These are phyloP conservation scores for Dalbergia oliveri DNA, from an alignment of 306 rosid species.

Conservation along the genomic window DNA sequence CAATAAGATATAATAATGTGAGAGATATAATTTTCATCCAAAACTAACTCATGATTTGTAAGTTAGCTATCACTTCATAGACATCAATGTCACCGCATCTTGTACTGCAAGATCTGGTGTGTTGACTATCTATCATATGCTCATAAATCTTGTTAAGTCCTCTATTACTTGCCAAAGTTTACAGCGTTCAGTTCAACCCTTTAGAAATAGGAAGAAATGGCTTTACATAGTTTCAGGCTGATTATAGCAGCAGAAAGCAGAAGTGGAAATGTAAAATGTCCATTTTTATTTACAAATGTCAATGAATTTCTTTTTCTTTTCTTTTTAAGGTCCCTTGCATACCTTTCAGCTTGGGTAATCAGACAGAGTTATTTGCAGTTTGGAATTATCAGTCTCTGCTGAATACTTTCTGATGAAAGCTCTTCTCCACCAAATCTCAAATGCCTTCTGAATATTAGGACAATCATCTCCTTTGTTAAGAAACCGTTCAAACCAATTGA, in stretches of 20 bases:
- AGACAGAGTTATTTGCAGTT: slow-evolving; percentile 72
- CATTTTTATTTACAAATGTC: slow-evolving; percentile 46
- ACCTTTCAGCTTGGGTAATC: slow-evolving; percentile 66
- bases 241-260: slow-evolving; percentile 20
- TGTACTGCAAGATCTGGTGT: not conserved
- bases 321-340: slow-evolving; percentile 19
- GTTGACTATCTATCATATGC: slow-evolving; percentile 2
- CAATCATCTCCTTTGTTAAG: slow-evolving; percentile 91
- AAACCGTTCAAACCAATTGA: slow-evolving; percentile 84
- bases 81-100: no score
- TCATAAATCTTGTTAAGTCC: not conserved
- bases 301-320: slow-evolving; percentile 26
- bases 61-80: no score
- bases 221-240: slow-evolving; percentile 5
- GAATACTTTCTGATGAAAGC: slow-evolving; percentile 74
- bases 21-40: no score
- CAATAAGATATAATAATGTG: not conserved
- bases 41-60: no score
- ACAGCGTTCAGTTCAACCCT: slow-evolving; percentile 14
- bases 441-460: slow-evolving; percentile 90
- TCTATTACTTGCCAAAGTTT: not conserved
- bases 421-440: slow-evolving; percentile 98
- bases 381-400: slow-evolving; percentile 64
- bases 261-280: slow-evolving; percentile 30
- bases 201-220: not conserved